Percentiles rank a stretch among this genome's conserved stretches.
These are phyloP conservation scores for Xylaria cubensis DNA, from an alignment of 495 filamentous ascomycete species.

Conservation along the genomic window DNA sequence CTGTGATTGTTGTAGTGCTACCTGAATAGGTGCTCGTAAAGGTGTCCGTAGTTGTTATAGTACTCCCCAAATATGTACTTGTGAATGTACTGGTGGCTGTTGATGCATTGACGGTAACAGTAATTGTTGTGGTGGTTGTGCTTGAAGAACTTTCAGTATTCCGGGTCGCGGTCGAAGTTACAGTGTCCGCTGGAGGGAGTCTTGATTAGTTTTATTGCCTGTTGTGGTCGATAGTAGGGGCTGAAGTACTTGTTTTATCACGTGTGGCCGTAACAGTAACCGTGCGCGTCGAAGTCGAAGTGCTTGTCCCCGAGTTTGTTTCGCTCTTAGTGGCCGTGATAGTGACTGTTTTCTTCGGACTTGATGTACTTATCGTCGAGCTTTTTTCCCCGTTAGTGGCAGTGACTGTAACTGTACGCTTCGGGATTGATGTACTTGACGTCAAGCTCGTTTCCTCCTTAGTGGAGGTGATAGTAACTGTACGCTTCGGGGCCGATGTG, in stretches of 20 bases:
- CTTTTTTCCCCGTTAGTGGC: neutral
- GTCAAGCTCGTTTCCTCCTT: neutral
- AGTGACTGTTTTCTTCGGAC: neutral
- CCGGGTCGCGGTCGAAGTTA: conserved; percentile 17
- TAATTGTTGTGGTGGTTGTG: conserved; percentile 15
- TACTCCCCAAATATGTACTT: conserved; percentile 9
- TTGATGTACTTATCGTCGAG: neutral
- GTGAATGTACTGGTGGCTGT: neutral
- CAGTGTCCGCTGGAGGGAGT: neutral
- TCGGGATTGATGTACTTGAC: neutral
- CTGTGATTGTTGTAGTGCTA: conserved; percentile 18
- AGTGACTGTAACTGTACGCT: conserved; percentile 4
- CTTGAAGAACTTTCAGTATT: conserved; percentile 1
- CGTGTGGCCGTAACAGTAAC: neutral
- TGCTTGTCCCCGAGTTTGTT: neutral
- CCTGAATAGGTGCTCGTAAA: neutral
- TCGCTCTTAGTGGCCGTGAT: neutral
- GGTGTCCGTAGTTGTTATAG: neutral
- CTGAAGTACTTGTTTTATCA: conserved; percentile 1
- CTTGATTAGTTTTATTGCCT: neutral
- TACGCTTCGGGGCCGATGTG: neutral
- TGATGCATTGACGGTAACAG: neutral
- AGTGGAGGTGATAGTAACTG: neutral
- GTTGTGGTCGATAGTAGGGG: neutral
- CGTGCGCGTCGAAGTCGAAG: conserved; percentile 2